Evolutionary conservation across 2,329 filamentous ascomycete genomes (phyloP).

Genomic region (Biscogniauxia sp.): DNA sequence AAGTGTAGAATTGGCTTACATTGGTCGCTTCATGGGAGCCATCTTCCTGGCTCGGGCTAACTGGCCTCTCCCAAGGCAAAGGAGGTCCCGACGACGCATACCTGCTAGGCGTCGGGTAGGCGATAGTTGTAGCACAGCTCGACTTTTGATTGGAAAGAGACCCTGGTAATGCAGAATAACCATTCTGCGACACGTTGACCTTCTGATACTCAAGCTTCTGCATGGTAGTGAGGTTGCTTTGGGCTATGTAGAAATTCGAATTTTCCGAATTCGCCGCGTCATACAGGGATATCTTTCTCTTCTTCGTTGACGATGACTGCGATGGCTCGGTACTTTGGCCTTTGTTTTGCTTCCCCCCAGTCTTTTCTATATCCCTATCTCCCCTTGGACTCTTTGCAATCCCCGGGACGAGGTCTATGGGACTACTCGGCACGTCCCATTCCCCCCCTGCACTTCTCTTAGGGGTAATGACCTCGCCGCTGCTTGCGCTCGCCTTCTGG

Average conservation of each 20-base stretch:
- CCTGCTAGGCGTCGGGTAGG: constrained; percentile 32
- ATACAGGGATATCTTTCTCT: constrained; percentile 20
- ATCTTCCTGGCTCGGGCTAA: constrained; percentile 8
- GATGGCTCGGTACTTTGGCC: constrained; percentile 3
- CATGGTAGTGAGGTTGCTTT: constrained; percentile 33
- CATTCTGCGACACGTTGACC: constrained; percentile 22
- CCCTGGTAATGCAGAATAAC: constrained; percentile 16
- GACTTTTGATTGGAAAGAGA: constrained; percentile 27
- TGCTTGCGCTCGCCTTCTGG: constrained; percentile 31
- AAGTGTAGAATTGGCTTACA: constrained; percentile 15
- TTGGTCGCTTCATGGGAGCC: constrained; percentile 18
- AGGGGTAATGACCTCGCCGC: constrained; percentile 30
- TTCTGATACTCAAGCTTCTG: constrained; percentile 33
- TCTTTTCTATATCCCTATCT: constrained; percentile 11
- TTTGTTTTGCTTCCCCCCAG: constrained; percentile 19
- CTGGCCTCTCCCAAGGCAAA: constrained; percentile 27
- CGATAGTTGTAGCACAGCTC: constrained; percentile 30
- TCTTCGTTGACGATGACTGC: constrained; percentile 13
- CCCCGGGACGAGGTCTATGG: constrained; percentile 14
- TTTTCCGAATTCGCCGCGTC: constrained; percentile 16
- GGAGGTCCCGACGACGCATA: constrained; percentile 31
- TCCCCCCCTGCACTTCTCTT: constrained; percentile 25
- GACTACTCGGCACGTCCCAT: constrained; percentile 36
- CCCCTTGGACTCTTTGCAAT: constrained; percentile 11
- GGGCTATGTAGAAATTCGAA: constrained; percentile 31